phyloP scores from a whole-genome alignment of 2,329 filamentous ascomycete genomes.

The Ceratocystis harringtonii region DNA sequence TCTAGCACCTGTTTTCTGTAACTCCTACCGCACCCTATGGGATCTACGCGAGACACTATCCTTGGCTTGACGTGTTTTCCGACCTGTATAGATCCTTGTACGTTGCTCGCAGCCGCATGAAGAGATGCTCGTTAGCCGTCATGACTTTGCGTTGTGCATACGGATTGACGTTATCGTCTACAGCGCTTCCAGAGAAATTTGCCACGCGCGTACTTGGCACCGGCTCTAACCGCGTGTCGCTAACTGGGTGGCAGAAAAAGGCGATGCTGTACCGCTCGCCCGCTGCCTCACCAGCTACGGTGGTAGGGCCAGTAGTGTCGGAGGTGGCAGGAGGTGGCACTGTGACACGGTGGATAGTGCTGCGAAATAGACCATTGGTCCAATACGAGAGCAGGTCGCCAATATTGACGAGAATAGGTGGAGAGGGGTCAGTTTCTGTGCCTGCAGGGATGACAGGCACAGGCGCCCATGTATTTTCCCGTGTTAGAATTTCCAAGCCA shows the following conservation, averaged over 20 bases:
- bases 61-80: conserved; percentile 18
- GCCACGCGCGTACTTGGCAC: conserved; percentile 46
- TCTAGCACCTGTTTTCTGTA: too few relatives aligned
- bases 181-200: conserved; percentile 26
- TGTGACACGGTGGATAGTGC: conserved; percentile 77
- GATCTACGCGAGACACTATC: too few relatives aligned
- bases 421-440: conserved; percentile 42
- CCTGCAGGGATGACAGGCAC: conserved; percentile 51
- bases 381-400: conserved; percentile 62
- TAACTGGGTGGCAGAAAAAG: conserved; percentile 52
- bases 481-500: conserved; percentile 66
- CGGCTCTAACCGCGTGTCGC: conserved; percentile 35
- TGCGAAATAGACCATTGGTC: conserved; percentile 77
- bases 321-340: conserved; percentile 33
- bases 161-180: conserved; percentile 29
- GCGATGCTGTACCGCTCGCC: conserved; percentile 52
- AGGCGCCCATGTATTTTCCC: conserved; percentile 40
- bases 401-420: conserved; percentile 72
- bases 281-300: conserved; percentile 18
- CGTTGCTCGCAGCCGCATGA: conserved; percentile 43
- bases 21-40: too few relatives aligned
- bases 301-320: neutral
- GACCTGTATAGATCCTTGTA: conserved; percentile 42
- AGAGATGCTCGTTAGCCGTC: conserved; percentile 49
- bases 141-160: conserved; percentile 40